These are phyloP conservation scores for Pichia sp. DNA, from an alignment of 1,139 yeast species.

Conservation along the genomic window DNA sequence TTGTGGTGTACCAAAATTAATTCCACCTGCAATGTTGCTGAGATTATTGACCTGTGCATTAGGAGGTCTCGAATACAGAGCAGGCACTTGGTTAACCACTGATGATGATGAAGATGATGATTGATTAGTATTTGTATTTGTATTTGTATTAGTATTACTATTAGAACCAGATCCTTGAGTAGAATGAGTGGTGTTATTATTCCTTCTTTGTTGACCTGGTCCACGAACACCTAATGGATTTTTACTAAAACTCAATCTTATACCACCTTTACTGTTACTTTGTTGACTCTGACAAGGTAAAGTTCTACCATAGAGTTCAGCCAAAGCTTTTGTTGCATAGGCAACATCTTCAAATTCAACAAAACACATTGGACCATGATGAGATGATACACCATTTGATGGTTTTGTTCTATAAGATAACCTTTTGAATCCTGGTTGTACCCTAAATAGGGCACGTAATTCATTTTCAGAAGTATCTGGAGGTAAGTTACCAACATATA, in stretches of 20 bases:
- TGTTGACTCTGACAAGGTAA: constrained; percentile 60
- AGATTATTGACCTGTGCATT: too few relatives aligned
- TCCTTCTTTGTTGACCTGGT: constrained; percentile 30
- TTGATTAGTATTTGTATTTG: not conserved
- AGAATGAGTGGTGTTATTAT: not conserved
- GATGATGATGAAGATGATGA: not conserved
- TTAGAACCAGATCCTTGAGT: not conserved
- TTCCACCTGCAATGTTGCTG: too few relatives aligned
- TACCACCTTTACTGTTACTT: constrained; percentile 65
- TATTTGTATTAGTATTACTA: not conserved
- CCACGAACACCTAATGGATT: constrained; percentile 96
- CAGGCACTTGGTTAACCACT: not conserved
- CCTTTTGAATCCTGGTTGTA: constrained; percentile 88
- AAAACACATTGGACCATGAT: constrained; percentile 98
- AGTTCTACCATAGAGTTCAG: constrained; percentile 84
- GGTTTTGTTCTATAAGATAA: constrained; percentile 78
- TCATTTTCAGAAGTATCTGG: constrained; percentile 96
- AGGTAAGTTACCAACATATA: constrained; percentile 93
- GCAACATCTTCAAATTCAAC: constrained; percentile 96
- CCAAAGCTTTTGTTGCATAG: constrained; percentile 87
- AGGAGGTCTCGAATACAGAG: too few relatives aligned
- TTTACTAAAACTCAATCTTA: constrained; percentile 85
- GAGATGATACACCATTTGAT: constrained; percentile 36
- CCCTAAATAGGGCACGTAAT: constrained; percentile 75
- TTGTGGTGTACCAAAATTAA: too few relatives aligned